Base-by-base conservation (phyloP, 1,284 basidiomycete species). In the Retiboletus flavoniger region DNA sequence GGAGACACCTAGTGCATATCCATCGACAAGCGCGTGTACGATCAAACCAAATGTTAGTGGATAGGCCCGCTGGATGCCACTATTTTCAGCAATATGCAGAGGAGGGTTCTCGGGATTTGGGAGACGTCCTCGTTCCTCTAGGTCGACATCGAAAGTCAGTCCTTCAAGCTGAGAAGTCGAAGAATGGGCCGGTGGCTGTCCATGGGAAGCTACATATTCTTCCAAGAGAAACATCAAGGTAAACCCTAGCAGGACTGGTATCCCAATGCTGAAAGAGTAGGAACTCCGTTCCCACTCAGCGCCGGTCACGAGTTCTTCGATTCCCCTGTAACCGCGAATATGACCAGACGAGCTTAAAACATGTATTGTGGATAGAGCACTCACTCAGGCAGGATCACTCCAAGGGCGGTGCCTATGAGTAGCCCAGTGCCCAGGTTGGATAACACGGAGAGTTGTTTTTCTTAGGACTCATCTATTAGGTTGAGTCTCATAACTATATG, bases 351-450 rank as follows among this genome's bases (percentile, higher is more conserved):
- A 47, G 13, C 16, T 31, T 14, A 31, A 26, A 41, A 47, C 35
- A 35, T 8, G 5, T 3, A 50, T 36, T 56, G 36, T 43, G 16
- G 29, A 55, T 40, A 78, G 21, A 34, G 29, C 24, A 64, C 87
- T 66, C 70, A 92, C 91, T 97, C 94, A 19, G 94, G 94, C 53
- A 97, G 89, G 64, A 97, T 92, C 29, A 97, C 85, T 10, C 92
- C 91, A 60, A 97, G 73, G 0, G 93, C 93, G 7, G 93, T 89
- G 14, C 94, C 94, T 24, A 96, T 79, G 24, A 97, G 78, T 17
- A 97, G 73, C n/a, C 94, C 94, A 29, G 88, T 89, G 21, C 91
- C 88, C 24, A 93, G 70, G 35, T 82, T 81, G 9, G 85, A 84
- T 34, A 93, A 73, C 29, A 79, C 75, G 39, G 84, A 81, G 51